These are phyloP conservation scores for Neopestalotiopsis sp. DNA, from an alignment of 2,329 filamentous ascomycete genomes.

Conservation along the genomic window DNA sequence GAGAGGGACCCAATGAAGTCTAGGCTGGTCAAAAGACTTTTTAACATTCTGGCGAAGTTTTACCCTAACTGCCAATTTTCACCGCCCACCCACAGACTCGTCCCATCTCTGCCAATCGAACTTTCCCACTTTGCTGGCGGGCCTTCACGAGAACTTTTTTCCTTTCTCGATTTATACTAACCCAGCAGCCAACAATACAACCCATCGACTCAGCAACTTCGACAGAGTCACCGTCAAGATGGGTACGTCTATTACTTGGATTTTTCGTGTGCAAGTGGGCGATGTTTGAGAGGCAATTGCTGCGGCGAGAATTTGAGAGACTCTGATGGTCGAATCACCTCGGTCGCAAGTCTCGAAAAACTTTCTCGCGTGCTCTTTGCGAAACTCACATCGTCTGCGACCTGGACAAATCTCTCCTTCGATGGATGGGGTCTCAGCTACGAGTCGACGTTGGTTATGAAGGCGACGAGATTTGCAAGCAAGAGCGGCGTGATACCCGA, in stretches of 20 bases:
- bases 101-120: slow-evolving; percentile 26
- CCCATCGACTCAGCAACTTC: slow-evolving; percentile 43
- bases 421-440: slow-evolving; percentile 21
- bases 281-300: slow-evolving; percentile 25
- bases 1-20: too few relatives aligned
- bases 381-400: slow-evolving; percentile 17
- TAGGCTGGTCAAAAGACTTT: slow-evolving; percentile 15
- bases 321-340: not conserved
- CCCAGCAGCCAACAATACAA: slow-evolving; percentile 29
- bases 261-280: slow-evolving; percentile 43
- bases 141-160: slow-evolving; percentile 15
- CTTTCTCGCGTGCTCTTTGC: slow-evolving; percentile 2
- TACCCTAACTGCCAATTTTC: slow-evolving; percentile 51
- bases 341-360: not conserved
- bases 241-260: slow-evolving; percentile 60
- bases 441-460: not conserved
- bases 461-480: not conserved
- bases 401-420: slow-evolving; percentile 16
- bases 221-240: slow-evolving; percentile 57
- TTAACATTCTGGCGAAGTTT: slow-evolving; percentile 1
- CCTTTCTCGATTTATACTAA: slow-evolving; percentile 1
- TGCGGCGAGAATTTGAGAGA: not conserved
- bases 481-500: not conserved
- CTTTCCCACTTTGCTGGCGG: slow-evolving; percentile 17
- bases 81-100: slow-evolving; percentile 46